These are phyloP conservation scores for Diaporthe capsici DNA, from an alignment of 2,329 filamentous ascomycete genomes.

Conservation along the genomic window DNA sequence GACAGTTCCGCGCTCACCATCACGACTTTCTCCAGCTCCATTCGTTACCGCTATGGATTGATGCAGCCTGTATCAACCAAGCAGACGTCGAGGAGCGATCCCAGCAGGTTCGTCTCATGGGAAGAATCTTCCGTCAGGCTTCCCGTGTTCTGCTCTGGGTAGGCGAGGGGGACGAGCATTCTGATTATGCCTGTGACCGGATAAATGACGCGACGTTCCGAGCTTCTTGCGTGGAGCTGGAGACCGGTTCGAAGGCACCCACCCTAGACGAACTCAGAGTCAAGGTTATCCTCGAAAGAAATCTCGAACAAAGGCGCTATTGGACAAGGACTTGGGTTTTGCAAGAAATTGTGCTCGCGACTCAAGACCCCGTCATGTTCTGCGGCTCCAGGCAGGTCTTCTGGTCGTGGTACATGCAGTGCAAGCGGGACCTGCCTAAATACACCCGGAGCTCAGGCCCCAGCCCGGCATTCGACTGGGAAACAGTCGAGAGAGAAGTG, in stretches of 20 bases:
- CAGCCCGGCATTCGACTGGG: neutral
- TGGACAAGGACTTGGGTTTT: neutral
- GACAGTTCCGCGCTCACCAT: neutral
- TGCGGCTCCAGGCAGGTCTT: neutral
- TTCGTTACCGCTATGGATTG: conserved; percentile 29
- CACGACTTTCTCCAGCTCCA: neutral
- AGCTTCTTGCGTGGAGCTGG: neutral
- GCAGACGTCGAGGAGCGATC: conserved; percentile 22
- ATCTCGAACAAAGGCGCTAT: neutral
- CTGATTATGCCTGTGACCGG: neutral
- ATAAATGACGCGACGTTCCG: neutral
- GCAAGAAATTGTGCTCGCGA: conserved; percentile 1
- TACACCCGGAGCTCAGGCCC: accelerated
- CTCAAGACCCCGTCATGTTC: neutral
- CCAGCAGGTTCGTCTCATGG: conserved; percentile 34
- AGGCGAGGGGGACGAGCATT: neutral
- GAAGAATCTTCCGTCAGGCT: conserved; percentile 15
- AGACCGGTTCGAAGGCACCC: neutral
- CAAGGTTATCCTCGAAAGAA: accelerated
- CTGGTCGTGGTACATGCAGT: neutral
- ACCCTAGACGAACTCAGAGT: neutral
- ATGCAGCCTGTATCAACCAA: conserved; percentile 39
- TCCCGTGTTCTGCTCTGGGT: neutral
- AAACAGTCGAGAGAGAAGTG: neutral
- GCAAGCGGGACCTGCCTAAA: neutral